phyloP scores from a whole-genome alignment of 2,329 filamentous ascomycete genomes.

The Ceratocystis smalleyi region DNA sequence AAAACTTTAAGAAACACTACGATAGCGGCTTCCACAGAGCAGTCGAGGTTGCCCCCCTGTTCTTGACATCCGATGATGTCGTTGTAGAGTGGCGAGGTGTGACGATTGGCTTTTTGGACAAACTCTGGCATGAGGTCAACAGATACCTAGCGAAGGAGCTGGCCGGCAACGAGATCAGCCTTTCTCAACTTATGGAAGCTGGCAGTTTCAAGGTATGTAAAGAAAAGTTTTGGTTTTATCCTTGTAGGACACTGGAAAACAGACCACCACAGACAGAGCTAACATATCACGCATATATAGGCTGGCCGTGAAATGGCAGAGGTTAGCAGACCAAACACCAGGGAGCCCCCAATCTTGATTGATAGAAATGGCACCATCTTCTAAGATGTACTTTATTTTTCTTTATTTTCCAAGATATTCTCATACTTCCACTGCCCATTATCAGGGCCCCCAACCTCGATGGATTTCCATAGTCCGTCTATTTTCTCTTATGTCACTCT shows the following conservation, averaged over 20 bases:
- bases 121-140: conserved; percentile 36
- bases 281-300: conserved; percentile 27
- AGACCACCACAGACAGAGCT: not conserved
- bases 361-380: conserved; percentile 94
- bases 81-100: conserved; percentile 52
- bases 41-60: conserved; percentile 41
- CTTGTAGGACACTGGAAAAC: not conserved
- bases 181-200: conserved; percentile 85
- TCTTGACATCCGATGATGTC: conserved; percentile 43
- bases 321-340: conserved; percentile 87
- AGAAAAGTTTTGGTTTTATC: conserved; percentile 21
- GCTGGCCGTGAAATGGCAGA: conserved; percentile 92
- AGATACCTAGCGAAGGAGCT: conserved; percentile 51
- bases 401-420: not conserved
- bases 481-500: not conserved
- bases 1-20: conserved; percentile 48
- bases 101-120: conserved; percentile 45
- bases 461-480: not conserved
- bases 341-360: conserved; percentile 91
- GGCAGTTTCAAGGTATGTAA: conserved; percentile 81
- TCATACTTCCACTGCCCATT: not conserved
- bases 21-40: conserved; percentile 51
- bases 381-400: not conserved
- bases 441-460: not conserved
- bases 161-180: conserved; percentile 52